A percentile compares a stretch with the other conserved stretches of the same genome.
Conservation (phyloP, 78 protist species). For the Capsaspora owczarzaki region DNA sequence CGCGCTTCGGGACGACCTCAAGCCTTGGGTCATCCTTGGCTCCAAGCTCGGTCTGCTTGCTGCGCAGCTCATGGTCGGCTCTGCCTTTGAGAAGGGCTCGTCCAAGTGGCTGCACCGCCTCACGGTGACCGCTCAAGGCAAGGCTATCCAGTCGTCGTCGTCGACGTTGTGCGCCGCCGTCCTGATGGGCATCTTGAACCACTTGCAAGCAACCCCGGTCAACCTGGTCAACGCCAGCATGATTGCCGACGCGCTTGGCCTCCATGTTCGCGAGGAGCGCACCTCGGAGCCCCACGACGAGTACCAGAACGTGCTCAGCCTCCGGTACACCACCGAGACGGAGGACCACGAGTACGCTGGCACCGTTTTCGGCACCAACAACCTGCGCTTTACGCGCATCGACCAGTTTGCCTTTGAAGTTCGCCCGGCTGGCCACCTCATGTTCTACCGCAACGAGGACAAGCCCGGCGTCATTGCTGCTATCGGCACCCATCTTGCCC, state of each 20-base stretch:
- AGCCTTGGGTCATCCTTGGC: constrained; percentile 15
- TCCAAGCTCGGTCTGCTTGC: background rate
- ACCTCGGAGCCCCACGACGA: background rate
- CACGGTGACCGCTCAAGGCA: background rate
- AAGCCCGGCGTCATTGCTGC: constrained; percentile 27
- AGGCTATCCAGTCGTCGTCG: background rate
- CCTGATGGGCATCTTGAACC: constrained; percentile 15
- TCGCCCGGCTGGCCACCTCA: background rate
- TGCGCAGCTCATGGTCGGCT: constrained; percentile 13
- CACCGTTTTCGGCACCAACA: background rate
- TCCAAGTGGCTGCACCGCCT: background rate
- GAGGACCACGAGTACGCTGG: background rate
- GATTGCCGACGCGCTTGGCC: background rate
- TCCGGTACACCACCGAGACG: background rate
- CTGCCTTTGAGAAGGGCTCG: background rate
- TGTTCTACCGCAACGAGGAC: constrained; percentile 14
- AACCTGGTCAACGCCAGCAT: constrained; percentile 25
- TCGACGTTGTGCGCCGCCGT: background rate
- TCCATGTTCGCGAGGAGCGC: background rate
- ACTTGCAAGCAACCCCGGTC: background rate
- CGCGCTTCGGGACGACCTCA: background rate
- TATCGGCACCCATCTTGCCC: background rate
- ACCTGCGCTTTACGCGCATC: background rate
- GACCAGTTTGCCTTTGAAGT: background rate
- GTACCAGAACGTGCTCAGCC: background rate